These are phyloP conservation scores for Salicornia ramosissima DNA, from an alignment of 148 eudicot genomes.

Conservation along the genomic window DNA sequence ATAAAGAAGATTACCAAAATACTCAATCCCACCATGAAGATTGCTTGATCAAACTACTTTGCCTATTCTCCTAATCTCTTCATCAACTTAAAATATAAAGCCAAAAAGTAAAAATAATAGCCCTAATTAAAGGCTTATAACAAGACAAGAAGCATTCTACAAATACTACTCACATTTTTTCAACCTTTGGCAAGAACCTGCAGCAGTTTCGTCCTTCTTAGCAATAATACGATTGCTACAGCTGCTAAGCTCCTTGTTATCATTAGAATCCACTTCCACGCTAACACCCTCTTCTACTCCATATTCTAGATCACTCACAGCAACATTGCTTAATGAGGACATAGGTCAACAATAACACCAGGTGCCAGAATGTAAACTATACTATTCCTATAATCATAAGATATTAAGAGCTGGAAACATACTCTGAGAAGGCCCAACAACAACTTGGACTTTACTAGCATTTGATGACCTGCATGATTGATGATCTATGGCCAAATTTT, in stretches of 20 bases:
- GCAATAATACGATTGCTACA: constrained; percentile 15
- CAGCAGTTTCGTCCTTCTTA: constrained; percentile 20
- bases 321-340: constrained; percentile 20
- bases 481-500: constrained; percentile 21
- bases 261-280: constrained; percentile 19
- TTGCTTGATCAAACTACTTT: not conserved
- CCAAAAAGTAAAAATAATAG: not conserved
- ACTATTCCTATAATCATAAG: not conserved
- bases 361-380: not conserved
- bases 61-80: not conserved
- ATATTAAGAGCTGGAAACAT: constrained; percentile 8
- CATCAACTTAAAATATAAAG: not conserved
- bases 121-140: too few species aligned
- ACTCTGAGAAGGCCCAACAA: constrained; percentile 33
- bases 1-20: too few species aligned
- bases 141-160: too few species aligned
- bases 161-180: constrained; percentile 36
- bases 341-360: not conserved
- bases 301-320: constrained; percentile 23
- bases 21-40: not conserved
- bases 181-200: constrained; percentile 19
- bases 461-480: constrained; percentile 14
- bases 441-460: constrained; percentile 25
- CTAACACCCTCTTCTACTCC: constrained; percentile 21
- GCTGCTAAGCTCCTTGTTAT: constrained; percentile 28